Evolutionary conservation across 345 rosid species (phyloP).

Genomic region (Lepidium didymum): DNA sequence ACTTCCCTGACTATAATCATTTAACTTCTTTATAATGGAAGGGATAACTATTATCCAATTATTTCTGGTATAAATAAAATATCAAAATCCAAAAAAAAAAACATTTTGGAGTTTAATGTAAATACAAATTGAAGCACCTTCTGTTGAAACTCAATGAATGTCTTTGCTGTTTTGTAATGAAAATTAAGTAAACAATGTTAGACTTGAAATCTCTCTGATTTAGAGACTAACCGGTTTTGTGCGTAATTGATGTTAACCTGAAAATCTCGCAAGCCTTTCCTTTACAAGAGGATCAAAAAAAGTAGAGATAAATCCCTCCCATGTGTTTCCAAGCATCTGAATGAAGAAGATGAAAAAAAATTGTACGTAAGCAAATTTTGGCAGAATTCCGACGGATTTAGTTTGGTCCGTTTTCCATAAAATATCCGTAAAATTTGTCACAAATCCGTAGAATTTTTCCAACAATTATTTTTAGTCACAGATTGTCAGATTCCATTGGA

Average conservation of each 20-base stretch:
- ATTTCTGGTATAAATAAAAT: not conserved
- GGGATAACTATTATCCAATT: not conserved
- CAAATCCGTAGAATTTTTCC: too few relatives aligned
- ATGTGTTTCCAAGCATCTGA: conserved; percentile 81
- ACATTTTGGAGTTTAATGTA: not conserved
- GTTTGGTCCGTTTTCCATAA: too few relatives aligned
- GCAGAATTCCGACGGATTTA: too few relatives aligned
- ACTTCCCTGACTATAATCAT: too few relatives aligned
- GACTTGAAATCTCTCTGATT: not conserved
- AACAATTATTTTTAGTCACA: too few relatives aligned
- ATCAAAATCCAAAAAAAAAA: not conserved
- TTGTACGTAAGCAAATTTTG: too few relatives aligned
- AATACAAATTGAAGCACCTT: not conserved
- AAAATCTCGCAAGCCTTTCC: conserved; percentile 72
- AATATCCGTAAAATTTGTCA: too few relatives aligned
- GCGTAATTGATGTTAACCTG: conserved; percentile 30
- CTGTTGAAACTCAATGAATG: not conserved
- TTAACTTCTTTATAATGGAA: not conserved
- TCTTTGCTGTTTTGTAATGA: conserved; percentile 10
- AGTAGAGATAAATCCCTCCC: conserved; percentile 74
- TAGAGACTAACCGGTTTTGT: not conserved
- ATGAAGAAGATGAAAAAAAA: not conserved
- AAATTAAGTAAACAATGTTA: too few relatives aligned
- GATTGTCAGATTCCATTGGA: too few relatives aligned
- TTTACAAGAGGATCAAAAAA: conserved; percentile 76